Evolutionary conservation across 2,329 filamentous ascomycete genomes (phyloP).

Genomic region (Trichoderma sp.): DNA sequence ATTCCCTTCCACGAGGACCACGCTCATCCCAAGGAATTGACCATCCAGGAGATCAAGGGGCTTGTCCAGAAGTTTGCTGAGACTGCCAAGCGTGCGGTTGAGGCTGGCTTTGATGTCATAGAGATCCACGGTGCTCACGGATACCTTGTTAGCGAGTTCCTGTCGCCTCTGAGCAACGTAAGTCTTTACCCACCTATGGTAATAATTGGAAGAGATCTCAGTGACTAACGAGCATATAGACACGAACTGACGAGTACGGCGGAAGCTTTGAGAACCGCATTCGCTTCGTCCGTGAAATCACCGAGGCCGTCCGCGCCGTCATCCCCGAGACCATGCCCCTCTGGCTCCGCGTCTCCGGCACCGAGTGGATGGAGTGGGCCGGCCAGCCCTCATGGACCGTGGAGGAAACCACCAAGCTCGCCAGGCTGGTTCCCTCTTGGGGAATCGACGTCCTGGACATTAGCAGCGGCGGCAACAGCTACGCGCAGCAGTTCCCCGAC

Average conservation of each 20-base stretch:
- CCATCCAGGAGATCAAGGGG: constrained; percentile 66
- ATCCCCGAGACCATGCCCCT: constrained; percentile 61
- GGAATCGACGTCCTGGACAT: constrained; percentile 87
- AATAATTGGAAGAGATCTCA: neutral
- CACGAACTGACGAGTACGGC: constrained; percentile 67
- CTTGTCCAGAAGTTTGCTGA: constrained; percentile 66
- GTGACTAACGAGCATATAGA: constrained; percentile 38
- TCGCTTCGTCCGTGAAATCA: constrained; percentile 62
- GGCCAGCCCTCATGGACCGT: constrained; percentile 64
- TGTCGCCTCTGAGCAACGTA: constrained; percentile 62
- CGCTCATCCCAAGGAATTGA: constrained; percentile 69
- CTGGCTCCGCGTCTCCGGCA: constrained; percentile 63
- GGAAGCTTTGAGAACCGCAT: constrained; percentile 68
- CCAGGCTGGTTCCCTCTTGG: constrained; percentile 68
- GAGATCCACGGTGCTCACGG: constrained; percentile 70
- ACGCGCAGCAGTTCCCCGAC: constrained; percentile 61
- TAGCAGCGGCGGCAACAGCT: constrained; percentile 73
- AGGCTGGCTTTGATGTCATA: constrained; percentile 75
- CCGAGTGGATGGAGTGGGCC: constrained; percentile 63
- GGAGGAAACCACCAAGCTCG: constrained; percentile 69
- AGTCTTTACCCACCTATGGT: constrained; percentile 29
- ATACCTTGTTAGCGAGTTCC: constrained; percentile 69
- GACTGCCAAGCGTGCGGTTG: constrained; percentile 62
- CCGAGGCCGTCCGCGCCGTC: constrained; percentile 53
- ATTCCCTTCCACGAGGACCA: constrained; percentile 65